phyloP scores from a whole-genome alignment of 352 stramenopile genomes.

The Phytophthora cryptogea region DNA sequence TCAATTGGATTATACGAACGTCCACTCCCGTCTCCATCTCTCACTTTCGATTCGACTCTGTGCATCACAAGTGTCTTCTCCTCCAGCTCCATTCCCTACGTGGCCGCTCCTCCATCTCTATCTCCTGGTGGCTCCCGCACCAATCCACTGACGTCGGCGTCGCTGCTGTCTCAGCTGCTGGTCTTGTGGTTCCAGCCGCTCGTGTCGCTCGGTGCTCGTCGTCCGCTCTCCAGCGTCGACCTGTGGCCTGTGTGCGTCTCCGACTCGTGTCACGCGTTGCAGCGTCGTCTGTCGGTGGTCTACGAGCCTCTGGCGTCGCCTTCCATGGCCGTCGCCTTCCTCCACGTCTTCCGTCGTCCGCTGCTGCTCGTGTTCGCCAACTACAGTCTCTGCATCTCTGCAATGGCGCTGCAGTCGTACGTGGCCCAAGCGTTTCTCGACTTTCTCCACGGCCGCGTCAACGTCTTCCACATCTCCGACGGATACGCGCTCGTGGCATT shows the following conservation, averaged over 20 bases:
- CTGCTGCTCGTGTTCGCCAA: constrained; percentile 25
- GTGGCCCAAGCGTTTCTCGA: constrained; percentile 29
- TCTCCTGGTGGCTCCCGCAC: background rate
- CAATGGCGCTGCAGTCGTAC: constrained; percentile 33
- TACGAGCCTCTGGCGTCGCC: constrained; percentile 19
- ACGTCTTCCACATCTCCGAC: constrained; percentile 25
- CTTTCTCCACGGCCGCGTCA: constrained; percentile 20
- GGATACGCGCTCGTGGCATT: constrained; percentile 27
- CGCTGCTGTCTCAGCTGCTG: constrained; percentile 32
- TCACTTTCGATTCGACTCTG: constrained; percentile 11
- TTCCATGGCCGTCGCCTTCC: constrained; percentile 25
- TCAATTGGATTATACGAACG: no score
- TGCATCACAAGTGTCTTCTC: constrained; percentile 1
- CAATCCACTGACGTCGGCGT: constrained; percentile 33
- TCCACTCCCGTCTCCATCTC: no score
- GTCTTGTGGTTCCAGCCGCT: constrained; percentile 39
- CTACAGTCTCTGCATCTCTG: constrained; percentile 29
- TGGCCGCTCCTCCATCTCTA: constrained; percentile 15
- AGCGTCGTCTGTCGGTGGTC: constrained; percentile 11
- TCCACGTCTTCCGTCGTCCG: constrained; percentile 17
- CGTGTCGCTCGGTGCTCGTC: constrained; percentile 33
- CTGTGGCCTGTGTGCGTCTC: constrained; percentile 29
- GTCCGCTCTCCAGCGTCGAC: constrained; percentile 26
- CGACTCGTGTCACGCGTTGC: constrained; percentile 22
- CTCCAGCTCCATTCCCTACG: constrained; percentile 13